Evolutionary conservation across 2,329 filamentous ascomycete genomes (phyloP).

Genomic region (Scytalidium lignicola): DNA sequence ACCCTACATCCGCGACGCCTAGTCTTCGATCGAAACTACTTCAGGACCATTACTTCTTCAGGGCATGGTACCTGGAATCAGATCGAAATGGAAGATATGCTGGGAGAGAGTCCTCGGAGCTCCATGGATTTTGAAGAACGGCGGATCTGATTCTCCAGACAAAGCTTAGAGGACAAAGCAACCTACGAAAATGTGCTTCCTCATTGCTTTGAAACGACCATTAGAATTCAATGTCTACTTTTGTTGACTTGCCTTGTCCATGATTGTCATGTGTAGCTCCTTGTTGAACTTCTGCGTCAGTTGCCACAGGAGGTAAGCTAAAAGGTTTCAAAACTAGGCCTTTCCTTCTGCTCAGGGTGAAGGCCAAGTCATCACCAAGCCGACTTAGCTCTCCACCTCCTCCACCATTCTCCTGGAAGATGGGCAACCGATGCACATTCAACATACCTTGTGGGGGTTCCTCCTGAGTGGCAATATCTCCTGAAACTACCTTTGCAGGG

Average conservation of each 20-base stretch:
- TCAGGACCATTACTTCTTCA: conserved; percentile 25
- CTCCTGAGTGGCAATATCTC: conserved; percentile 51
- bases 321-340: conserved; percentile 85
- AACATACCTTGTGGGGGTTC: conserved; percentile 84
- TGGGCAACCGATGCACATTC: conserved; percentile 73
- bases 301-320: conserved; percentile 80
- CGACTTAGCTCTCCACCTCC: conserved; percentile 63
- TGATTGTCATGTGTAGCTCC: conserved; percentile 21
- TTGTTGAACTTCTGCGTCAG: conserved; percentile 46
- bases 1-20: conserved; percentile 22
- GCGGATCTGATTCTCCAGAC: not conserved
- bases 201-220: not conserved
- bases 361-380: conserved; percentile 80
- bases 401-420: conserved; percentile 84
- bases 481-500: conserved; percentile 37
- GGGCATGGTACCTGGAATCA: conserved; percentile 30
- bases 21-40: conserved; percentile 26
- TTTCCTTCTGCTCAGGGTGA: conserved; percentile 73
- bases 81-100: conserved; percentile 28
- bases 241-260: conserved; percentile 22
- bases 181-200: not conserved
- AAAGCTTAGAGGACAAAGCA: no score
- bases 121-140: conserved; percentile 16
- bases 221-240: conserved; percentile 30
- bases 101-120: conserved; percentile 24